Evolutionary conservation across 2,329 filamentous ascomycete species (phyloP).

Genomic region (Fusarium albidum): DNA sequence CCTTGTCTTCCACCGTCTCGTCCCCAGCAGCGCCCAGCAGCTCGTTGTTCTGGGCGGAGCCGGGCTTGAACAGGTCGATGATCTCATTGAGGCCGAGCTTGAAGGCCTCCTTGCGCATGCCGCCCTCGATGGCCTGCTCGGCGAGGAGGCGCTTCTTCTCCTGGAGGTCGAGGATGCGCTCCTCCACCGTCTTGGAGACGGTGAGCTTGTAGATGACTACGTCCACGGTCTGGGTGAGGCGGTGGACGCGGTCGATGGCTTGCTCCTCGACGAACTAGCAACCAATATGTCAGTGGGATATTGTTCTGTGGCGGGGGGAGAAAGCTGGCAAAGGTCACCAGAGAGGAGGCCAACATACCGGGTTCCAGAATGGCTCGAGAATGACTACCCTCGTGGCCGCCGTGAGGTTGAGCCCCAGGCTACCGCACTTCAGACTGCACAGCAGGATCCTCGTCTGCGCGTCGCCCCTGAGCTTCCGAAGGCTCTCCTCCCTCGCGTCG

Average conservation of each 20-base stretch:
- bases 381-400: constrained; percentile 94
- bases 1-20: constrained; percentile 23
- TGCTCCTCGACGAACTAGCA: constrained; percentile 98
- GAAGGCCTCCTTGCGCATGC: constrained; percentile 74
- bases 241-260: constrained; percentile 97
- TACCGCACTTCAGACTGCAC: constrained; percentile 93
- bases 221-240: constrained; percentile 95
- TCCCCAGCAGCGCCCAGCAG: constrained; percentile 33
- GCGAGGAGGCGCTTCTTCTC: constrained; percentile 92
- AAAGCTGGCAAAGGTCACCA: background rate
- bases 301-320: background rate
- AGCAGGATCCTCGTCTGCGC: constrained; percentile 81
- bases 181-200: constrained; percentile 86
- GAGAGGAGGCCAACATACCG: constrained; percentile 58
- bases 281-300: constrained; percentile 15
- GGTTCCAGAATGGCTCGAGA: constrained; percentile 98
- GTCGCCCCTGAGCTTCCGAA: constrained; percentile 79
- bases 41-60: constrained; percentile 45
- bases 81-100: constrained; percentile 96
- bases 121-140: constrained; percentile 88
- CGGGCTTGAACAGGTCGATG: constrained; percentile 83
- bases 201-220: constrained; percentile 96
- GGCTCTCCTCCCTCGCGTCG: constrained; percentile 86
- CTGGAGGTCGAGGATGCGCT: constrained; percentile 92
- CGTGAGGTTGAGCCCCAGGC: constrained; percentile 91